Evolutionary conservation across 2,329 filamentous ascomycete species (phyloP).

Genomic region (Nectriaceae sp.): DNA sequence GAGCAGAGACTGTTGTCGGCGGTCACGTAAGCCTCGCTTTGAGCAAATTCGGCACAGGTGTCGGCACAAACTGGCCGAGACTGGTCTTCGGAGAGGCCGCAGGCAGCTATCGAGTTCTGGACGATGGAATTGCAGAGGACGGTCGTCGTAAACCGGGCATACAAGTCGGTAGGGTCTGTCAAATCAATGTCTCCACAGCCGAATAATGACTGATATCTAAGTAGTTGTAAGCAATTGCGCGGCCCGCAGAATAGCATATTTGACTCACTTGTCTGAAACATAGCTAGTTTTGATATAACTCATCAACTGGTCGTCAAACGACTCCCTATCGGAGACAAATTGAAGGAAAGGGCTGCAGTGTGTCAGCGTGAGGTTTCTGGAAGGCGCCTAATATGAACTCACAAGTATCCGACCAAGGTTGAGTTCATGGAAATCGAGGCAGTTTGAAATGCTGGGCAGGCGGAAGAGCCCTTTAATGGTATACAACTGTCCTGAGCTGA

Average conservation of each 20-base stretch:
- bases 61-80: constrained; percentile 84
- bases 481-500: constrained; percentile 54
- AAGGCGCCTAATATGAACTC: constrained; percentile 39
- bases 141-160: constrained; percentile 90
- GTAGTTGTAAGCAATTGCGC: constrained; percentile 13
- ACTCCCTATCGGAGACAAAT: constrained; percentile 72
- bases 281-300: constrained; percentile 76
- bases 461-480: constrained; percentile 67
- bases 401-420: constrained; percentile 64
- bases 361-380: too few relatives aligned
- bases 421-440: constrained; percentile 70
- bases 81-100: constrained; percentile 63
- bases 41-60: constrained; percentile 82
- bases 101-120: constrained; percentile 78
- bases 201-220: constrained; percentile 77
- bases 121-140: constrained; percentile 93
- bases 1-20: constrained; percentile 74
- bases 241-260: too few relatives aligned
- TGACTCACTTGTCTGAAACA: constrained; percentile 75
- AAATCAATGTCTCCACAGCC: constrained; percentile 80
- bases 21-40: constrained; percentile 84
- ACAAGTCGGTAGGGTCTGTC: constrained; percentile 76
- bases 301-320: constrained; percentile 76
- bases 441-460: constrained; percentile 71
- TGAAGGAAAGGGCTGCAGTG: constrained; percentile 75